A percentile compares a stretch with the other conserved stretches of the same genome.
phyloP scores from a whole-genome alignment of 495 filamentous ascomycete genomes.

The Aspergillus bertholletiae region DNA sequence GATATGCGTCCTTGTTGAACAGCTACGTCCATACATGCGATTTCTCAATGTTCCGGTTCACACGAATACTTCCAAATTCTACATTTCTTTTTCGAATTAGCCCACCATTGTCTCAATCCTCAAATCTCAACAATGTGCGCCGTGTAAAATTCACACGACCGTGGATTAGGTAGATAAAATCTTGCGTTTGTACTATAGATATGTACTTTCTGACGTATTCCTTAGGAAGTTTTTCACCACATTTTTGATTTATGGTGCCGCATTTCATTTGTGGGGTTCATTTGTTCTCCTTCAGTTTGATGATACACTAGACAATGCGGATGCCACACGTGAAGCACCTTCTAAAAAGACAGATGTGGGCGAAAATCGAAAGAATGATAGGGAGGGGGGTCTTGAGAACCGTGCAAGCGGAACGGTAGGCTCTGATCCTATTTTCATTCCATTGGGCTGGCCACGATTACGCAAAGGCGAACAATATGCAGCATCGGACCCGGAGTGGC shows the following conservation, averaged over 20 bases:
- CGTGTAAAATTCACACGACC: slow-evolving; percentile 38
- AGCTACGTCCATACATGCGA: slow-evolving; percentile 10
- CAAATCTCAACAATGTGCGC: slow-evolving; percentile 22
- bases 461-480: slow-evolving; percentile 52
- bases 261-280: slow-evolving; percentile 38
- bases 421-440: slow-evolving; percentile 56
- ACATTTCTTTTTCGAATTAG: slow-evolving; percentile 22
- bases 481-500: slow-evolving; percentile 67
- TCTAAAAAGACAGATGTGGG: neutral
- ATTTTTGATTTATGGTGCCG: slow-evolving; percentile 29
- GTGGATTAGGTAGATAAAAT: slow-evolving; percentile 32
- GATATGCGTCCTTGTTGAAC: slow-evolving; percentile 12
- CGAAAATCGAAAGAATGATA: slow-evolving; percentile 13
- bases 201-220: slow-evolving; percentile 7
- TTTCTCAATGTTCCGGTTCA: slow-evolving; percentile 38
- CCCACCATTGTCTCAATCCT: slow-evolving; percentile 13
- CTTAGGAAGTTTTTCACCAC: slow-evolving; percentile 32
- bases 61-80: slow-evolving; percentile 27
- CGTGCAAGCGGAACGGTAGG: slow-evolving; percentile 29
- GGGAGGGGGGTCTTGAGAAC: slow-evolving; percentile 11
- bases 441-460: slow-evolving; percentile 53
- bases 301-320: slow-evolving; percentile 24
- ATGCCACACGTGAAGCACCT: slow-evolving; percentile 10
- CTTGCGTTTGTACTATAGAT: neutral
- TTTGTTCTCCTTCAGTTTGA: slow-evolving; percentile 39